Conservation (phyloP, 441 rosid genomes). For the Flueggea neowawraea region DNA sequence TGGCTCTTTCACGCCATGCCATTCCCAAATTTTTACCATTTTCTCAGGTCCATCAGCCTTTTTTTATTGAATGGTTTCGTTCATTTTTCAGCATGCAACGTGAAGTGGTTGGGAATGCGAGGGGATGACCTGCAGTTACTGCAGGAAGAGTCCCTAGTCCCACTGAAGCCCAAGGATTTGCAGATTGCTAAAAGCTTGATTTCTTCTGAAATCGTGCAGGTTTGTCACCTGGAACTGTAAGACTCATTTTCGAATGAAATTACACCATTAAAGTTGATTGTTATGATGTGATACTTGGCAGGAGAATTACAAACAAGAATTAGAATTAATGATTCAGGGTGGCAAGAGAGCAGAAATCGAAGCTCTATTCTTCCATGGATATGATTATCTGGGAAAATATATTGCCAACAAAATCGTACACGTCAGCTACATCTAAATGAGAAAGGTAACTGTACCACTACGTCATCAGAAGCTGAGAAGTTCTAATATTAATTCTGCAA, state of each 20-base stretch:
- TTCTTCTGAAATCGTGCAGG: constrained; percentile 65
- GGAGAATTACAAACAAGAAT: constrained; percentile 70
- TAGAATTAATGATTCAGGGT: constrained; percentile 51
- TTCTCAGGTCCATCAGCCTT: neutral
- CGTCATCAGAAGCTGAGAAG: no score
- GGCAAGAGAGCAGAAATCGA: constrained; percentile 82
- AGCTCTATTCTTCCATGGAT: constrained; percentile 74
- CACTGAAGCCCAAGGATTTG: constrained; percentile 62
- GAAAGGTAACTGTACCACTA: neutral
- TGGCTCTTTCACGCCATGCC: constrained; percentile 26
- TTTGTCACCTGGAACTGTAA: constrained; percentile 3
- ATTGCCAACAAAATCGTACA: constrained; percentile 75
- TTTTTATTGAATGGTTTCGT: neutral
- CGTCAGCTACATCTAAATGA: constrained; percentile 54
- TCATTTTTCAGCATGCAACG: constrained; percentile 73
- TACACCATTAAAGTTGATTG: no score
- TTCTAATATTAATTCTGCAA: no score
- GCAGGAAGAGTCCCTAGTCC: constrained; percentile 69
- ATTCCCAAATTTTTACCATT: neutral
- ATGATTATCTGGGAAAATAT: constrained; percentile 64
- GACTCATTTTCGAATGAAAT: no score
- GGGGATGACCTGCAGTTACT: constrained; percentile 68
- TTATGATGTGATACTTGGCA: constrained; percentile 11
- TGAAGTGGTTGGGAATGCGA: constrained; percentile 83
- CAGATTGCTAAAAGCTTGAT: constrained; percentile 82